A percentile compares a stretch with the other conserved stretches of the same genome.
Evolutionary conservation across 768 basidiomycete genomes (phyloP).

Genomic region (Phylloporus rhodoxanthus): DNA sequence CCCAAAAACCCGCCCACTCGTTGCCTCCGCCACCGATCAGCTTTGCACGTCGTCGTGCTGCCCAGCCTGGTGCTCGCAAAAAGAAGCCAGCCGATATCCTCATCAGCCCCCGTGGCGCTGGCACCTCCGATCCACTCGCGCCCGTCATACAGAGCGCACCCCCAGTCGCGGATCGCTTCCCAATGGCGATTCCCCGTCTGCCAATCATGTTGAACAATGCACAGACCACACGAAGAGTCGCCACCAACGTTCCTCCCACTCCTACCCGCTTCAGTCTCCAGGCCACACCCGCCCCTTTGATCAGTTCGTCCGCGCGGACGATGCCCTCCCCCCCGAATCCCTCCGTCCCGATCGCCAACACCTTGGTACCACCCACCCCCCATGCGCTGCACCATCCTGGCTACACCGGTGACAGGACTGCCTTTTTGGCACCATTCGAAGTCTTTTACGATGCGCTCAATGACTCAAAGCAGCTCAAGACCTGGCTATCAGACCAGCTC

Average conservation of each 20-base stretch:
- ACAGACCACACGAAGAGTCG: conserved; percentile 46
- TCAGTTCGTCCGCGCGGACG: conserved; percentile 22
- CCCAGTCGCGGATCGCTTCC: conserved; percentile 46
- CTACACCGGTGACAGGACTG: conserved; percentile 59
- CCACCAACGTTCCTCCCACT: conserved; percentile 64
- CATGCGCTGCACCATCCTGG: conserved; percentile 57
- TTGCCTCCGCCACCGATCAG: conserved; percentile 69
- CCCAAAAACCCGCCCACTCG: conserved; percentile 32
- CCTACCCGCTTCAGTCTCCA: conserved; percentile 58
- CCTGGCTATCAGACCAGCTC: conserved; percentile 70
- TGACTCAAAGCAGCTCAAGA: conserved; percentile 73
- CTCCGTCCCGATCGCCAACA: conserved; percentile 62
- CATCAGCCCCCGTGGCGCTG: conserved; percentile 63
- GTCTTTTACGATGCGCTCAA: conserved; percentile 79
- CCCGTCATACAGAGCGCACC: conserved; percentile 76
- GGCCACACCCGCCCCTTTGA: conserved; percentile 15
- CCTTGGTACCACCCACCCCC: conserved; percentile 64
- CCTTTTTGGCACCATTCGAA: conserved; percentile 80
- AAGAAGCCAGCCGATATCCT: conserved; percentile 77
- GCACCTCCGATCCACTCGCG: conserved; percentile 47
- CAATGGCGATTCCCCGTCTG: conserved; percentile 65
- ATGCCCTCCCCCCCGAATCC: conserved; percentile 50
- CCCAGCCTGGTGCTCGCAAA: conserved; percentile 51
- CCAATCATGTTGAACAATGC: conserved; percentile 43
- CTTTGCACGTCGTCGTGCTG: conserved; percentile 70